Base-by-base conservation (phyloP, 2,329 filamentous ascomycete genomes). In the Cercospora beticola region DNA sequence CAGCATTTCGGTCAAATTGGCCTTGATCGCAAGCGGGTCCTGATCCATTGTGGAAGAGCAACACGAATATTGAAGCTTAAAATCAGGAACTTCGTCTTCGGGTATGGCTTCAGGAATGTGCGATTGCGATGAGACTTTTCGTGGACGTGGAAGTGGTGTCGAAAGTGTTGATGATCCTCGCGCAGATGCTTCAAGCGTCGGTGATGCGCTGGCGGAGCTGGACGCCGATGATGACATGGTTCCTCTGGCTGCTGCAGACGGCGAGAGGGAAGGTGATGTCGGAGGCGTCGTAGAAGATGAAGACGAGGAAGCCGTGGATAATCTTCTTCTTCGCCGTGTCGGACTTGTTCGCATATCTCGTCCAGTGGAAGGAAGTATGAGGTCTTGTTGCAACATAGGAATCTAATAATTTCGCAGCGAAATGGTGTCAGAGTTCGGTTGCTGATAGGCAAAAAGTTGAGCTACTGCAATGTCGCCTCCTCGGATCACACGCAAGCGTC, bases 1-100 rank as follows among this genome's bases (percentile, higher is more conserved):
- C 64, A 87, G 77, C 1, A 87, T 78, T 67, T 86, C 84, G 10
- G 84, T 87, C 59, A 87, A 79, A 9, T 83, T 85, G 21, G 79
- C 80, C 72, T 86, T 86, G 76, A 86, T 86, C 70, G 85, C 82
- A n/a, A 85, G 76, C 69, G 81, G 81, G 75, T 81, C 76, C 74
- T 70, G 69, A 16, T 67, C 46, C 18, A 49, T 60, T 9, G 67
- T 59, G 0, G 56, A 59, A 9, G 49, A 54, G 49, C 49, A 54
- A 54, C 31, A 40, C 40, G 72, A 64, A 28, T 61, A 46, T 2
- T 54, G 33, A 40, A 65, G 49, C 46, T 59, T 68, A 68, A 68
- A 58, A 4, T 68, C 56, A 0, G 69, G 49, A 4, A 69, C 57
- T 9, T 66, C 63, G 57, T 75, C 64, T 64, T 76, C 74, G 1